Conservation (phyloP, 2,329 filamentous ascomycete genomes). For the Didymella glomerata region DNA sequence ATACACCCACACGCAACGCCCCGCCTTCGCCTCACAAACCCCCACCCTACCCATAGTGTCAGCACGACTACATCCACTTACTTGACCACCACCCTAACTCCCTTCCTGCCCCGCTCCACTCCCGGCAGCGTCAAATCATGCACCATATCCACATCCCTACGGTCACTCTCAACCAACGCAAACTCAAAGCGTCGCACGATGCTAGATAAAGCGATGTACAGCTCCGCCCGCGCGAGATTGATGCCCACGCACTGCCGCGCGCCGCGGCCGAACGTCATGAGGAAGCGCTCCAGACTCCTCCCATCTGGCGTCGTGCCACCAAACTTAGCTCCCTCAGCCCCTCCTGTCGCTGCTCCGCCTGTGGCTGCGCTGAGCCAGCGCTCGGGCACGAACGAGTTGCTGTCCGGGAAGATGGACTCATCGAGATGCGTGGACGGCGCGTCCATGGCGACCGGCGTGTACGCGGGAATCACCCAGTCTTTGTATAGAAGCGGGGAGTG, state of each 20-base stretch:
- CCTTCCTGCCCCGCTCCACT: constrained; percentile 5
- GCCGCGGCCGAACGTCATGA: constrained; percentile 25
- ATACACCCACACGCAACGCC: too few relatives aligned
- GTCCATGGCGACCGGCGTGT: constrained; percentile 43
- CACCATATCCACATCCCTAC: constrained; percentile 21
- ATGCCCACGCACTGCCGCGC: constrained; percentile 24
- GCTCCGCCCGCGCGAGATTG: constrained; percentile 22
- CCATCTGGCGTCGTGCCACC: background rate
- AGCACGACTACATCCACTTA: background rate
- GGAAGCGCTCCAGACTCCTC: constrained; percentile 20
- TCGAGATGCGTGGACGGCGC: constrained; percentile 38
- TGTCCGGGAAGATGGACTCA: constrained; percentile 32
- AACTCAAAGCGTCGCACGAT: constrained; percentile 23
- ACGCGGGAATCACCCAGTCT: constrained; percentile 26
- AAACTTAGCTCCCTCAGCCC: background rate
- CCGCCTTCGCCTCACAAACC: too few relatives aligned
- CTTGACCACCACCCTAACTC: constrained; percentile 19
- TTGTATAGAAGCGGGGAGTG: constrained; percentile 26
- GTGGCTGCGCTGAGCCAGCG: constrained; percentile 35
- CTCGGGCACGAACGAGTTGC: constrained; percentile 33
- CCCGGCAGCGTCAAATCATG: constrained; percentile 24
- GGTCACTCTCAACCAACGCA: constrained; percentile 19
- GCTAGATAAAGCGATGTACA: constrained; percentile 21
- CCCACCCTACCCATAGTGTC: too few relatives aligned
- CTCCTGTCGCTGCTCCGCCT: too few relatives aligned